These are phyloP conservation scores for Cladophialophora psammophila DNA, from an alignment of 2,329 filamentous ascomycete genomes.

Conservation along the genomic window DNA sequence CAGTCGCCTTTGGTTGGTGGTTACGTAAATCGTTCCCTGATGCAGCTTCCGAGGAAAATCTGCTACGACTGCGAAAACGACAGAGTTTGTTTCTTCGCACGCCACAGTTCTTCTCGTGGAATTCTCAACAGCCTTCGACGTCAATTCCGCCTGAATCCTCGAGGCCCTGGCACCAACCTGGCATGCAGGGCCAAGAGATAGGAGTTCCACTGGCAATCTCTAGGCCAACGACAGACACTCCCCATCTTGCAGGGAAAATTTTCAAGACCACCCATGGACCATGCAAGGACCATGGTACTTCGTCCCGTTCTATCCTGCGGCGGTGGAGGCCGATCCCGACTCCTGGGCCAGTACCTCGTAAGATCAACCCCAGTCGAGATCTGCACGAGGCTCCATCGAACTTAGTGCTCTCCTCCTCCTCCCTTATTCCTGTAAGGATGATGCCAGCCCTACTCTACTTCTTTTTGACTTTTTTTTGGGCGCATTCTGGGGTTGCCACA, in stretches of 20 bases:
- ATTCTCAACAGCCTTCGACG: neutral
- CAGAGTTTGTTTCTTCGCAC: too few relatives aligned
- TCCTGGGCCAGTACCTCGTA: neutral
- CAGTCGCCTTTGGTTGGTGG: neutral
- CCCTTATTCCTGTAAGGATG: neutral
- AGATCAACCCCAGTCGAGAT: neutral
- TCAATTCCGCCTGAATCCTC: neutral
- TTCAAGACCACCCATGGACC: neutral
- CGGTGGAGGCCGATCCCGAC: neutral
- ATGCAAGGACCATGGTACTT: too few relatives aligned
- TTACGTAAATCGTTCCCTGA: neutral
- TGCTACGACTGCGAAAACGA: too few relatives aligned
- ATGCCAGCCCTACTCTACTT: slow-evolving; percentile 1
- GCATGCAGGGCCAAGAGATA: too few relatives aligned
- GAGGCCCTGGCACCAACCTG: neutral
- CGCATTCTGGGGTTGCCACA: neutral
- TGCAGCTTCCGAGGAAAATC: neutral
- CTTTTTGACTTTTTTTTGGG: neutral
- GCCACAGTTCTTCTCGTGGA: neutral
- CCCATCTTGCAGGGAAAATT: neutral
- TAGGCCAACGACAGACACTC: neutral
- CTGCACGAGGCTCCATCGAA: neutral
- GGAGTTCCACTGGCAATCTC: neutral
- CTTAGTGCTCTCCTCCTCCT: neutral
- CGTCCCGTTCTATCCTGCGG: neutral